Conservation (phyloP, 495 filamentous ascomycete genomes). For the Aspergillus avenaceus region DNA sequence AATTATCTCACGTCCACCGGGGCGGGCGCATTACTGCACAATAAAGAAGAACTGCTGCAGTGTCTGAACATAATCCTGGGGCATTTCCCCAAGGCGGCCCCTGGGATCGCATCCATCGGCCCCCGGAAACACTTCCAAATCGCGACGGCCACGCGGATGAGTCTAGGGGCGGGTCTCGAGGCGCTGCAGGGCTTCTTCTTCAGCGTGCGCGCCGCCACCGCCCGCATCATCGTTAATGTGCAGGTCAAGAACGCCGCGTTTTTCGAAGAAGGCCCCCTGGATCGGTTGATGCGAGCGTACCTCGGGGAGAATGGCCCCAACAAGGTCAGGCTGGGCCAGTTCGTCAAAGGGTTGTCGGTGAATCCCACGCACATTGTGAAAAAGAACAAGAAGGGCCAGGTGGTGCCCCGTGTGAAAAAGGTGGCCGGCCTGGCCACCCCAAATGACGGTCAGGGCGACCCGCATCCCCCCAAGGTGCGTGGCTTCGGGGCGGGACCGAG, state of each 20-base stretch:
- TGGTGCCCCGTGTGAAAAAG: conserved; percentile 33
- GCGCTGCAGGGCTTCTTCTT: conserved; percentile 63
- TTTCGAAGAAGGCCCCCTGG: conserved; percentile 32
- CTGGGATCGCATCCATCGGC: conserved; percentile 28
- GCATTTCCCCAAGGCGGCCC: conserved; percentile 33
- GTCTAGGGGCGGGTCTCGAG: conserved; percentile 38
- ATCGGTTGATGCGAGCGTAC: conserved; percentile 26
- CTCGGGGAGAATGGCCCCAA: too few species aligned
- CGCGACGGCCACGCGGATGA: conserved; percentile 22
- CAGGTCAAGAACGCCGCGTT: conserved; percentile 44
- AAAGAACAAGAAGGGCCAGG: conserved; percentile 33
- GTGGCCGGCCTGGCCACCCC: conserved; percentile 43
- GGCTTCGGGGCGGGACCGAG: conserved; percentile 34
- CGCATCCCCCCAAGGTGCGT: conserved; percentile 29
- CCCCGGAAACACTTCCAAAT: conserved; percentile 40
- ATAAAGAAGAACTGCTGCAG: conserved; percentile 40
- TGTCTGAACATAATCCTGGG: conserved; percentile 52
- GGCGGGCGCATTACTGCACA: too few species aligned
- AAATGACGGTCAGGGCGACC: conserved; percentile 31
- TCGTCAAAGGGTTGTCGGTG: conserved; percentile 45
- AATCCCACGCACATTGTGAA: conserved; percentile 30
- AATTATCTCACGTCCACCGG: too few species aligned
- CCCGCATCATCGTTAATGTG: conserved; percentile 59
- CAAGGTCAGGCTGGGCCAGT: conserved; percentile 35
- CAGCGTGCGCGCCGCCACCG: conserved; percentile 62